Base-by-base conservation (phyloP, 768 basidiomycete genomes). In the Roridomyces roridus region DNA sequence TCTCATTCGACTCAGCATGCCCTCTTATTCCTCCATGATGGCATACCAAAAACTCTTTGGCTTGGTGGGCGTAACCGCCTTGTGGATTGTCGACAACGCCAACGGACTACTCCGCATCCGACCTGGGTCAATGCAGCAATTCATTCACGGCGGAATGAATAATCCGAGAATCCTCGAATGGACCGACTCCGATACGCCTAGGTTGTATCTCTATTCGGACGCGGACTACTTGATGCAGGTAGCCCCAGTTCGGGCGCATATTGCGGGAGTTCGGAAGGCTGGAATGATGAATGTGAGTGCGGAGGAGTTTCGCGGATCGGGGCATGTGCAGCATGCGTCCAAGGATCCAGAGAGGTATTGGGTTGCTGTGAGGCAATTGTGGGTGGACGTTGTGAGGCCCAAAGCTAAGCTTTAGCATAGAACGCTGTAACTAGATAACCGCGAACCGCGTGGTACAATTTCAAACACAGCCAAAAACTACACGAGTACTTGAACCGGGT, bases 141-240 rank as follows among this genome's bases (percentile, higher is more conserved):
- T 55, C 26, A 26, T 55, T n/a, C 25, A 40, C 3, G 37, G 42
- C 1, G 53, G 53, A 4, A 15, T 55, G 21, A 34, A 23, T 18
- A 42, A 42, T 25, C 39, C 53, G 1, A 17, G 24, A 8, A 29
- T 47, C 23, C 17, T 55, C 10, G 28, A 18, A 8, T 47, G 37
- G 39, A 55, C 24, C 39, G 39, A 55, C 9, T 15, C 5, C 3
- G 12, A 36, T 2, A 47, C 21, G 6, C 46, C 46, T 28, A 44
- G 53, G 4, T 34, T 55, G 1, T 55, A 55, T n/a, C 39, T 55
- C 7, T 55, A 55, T 28, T 55, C 53, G 2, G 53, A 55, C 12
- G 23, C 45, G 1, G 53, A 55, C 39, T 21, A n/a, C 17, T 7
- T 31, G n/a, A 18, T 25, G 2, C 39, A 15, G n/a, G 28, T 34